These are phyloP conservation scores for Clitoria ternatea DNA, from an alignment of 306 rosid species.

Conservation along the genomic window DNA sequence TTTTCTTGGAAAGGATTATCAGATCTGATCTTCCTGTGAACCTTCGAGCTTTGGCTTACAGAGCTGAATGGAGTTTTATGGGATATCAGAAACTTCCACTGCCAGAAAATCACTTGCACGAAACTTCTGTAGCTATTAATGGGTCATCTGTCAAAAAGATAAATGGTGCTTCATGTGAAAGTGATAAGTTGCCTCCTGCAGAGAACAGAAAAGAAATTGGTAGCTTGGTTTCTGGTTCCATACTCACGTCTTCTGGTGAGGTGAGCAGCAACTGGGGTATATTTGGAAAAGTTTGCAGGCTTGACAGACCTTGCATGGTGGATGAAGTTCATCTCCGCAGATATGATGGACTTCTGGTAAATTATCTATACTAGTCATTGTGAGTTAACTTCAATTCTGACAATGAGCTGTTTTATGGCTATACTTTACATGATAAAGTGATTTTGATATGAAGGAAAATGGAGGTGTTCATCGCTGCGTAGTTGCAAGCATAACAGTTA, in stretches of 20 bases:
- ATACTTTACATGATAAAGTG: slow-evolving; percentile 22
- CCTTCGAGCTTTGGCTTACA: slow-evolving; percentile 79
- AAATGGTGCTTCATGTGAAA: slow-evolving; percentile 37
- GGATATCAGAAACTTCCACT: slow-evolving; percentile 39
- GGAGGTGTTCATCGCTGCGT: slow-evolving; percentile 94
- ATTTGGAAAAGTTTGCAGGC: slow-evolving; percentile 73
- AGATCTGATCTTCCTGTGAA: slow-evolving; percentile 94
- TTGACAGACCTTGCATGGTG: slow-evolving; percentile 66
- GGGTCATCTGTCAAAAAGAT: slow-evolving; percentile 34
- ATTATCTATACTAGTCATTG: slow-evolving; percentile 8
- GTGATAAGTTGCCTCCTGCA: slow-evolving; percentile 35
- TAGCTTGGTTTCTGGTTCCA: slow-evolving; percentile 37
- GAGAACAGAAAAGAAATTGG: slow-evolving; percentile 38
- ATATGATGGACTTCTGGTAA: slow-evolving; percentile 87
- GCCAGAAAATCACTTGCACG: slow-evolving; percentile 26
- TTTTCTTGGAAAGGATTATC: slow-evolving; percentile 86
- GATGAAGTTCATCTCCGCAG: slow-evolving; percentile 96
- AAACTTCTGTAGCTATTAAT: slow-evolving; percentile 25
- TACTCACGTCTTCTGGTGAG: slow-evolving; percentile 44
- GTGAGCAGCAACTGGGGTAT: slow-evolving; percentile 60
- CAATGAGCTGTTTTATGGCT: background rate
- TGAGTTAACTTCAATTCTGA: slow-evolving; percentile 3
- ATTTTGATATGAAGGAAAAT: slow-evolving; percentile 65
- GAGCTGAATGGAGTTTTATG: slow-evolving; percentile 58
- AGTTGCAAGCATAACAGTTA: slow-evolving; percentile 85